Conservation (phyloP, 2,329 filamentous ascomycete species). For the Aspergillus ustus region DNA sequence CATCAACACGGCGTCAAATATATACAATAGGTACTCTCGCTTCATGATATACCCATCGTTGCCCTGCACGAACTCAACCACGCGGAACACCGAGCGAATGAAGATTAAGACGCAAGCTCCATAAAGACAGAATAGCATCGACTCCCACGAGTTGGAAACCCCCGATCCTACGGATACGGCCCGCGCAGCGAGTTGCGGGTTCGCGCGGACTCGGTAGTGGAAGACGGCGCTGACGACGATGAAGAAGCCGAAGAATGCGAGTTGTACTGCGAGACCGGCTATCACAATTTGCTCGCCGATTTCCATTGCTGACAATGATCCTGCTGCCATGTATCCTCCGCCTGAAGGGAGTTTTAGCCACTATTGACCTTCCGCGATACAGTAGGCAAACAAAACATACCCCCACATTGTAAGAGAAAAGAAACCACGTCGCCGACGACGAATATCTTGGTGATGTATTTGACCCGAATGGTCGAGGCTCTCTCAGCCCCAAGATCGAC, state of each 20-base stretch:
- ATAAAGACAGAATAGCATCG: background rate
- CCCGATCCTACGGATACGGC: too few species aligned
- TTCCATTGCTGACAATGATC: too few species aligned
- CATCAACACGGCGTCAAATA: slow-evolving; percentile 24
- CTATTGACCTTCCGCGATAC: too few species aligned
- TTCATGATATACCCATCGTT: slow-evolving; percentile 14
- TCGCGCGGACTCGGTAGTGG: too few species aligned
- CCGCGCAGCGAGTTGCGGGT: too few species aligned
- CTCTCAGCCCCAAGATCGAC: slow-evolving; percentile 25
- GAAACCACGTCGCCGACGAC: slow-evolving; percentile 36
- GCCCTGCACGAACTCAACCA: slow-evolving; percentile 18
- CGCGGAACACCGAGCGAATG: slow-evolving; percentile 18
- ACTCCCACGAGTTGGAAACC: too few species aligned
- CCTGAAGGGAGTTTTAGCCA: too few species aligned
- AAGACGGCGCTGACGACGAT: too few species aligned
- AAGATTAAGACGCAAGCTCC: slow-evolving; percentile 19
- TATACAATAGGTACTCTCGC: slow-evolving; percentile 20
- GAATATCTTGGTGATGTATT: slow-evolving; percentile 37
- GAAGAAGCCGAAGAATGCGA: too few species aligned
- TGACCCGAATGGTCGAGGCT: slow-evolving; percentile 26
- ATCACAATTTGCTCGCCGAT: too few species aligned
- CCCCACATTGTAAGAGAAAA: slow-evolving; percentile 34
- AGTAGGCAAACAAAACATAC: slow-evolving; percentile 20
- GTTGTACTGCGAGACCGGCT: too few species aligned
- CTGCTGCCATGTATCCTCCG: too few species aligned